Conservation (phyloP, 805 yeast genomes). For the Brettanomyces sp. region DNA sequence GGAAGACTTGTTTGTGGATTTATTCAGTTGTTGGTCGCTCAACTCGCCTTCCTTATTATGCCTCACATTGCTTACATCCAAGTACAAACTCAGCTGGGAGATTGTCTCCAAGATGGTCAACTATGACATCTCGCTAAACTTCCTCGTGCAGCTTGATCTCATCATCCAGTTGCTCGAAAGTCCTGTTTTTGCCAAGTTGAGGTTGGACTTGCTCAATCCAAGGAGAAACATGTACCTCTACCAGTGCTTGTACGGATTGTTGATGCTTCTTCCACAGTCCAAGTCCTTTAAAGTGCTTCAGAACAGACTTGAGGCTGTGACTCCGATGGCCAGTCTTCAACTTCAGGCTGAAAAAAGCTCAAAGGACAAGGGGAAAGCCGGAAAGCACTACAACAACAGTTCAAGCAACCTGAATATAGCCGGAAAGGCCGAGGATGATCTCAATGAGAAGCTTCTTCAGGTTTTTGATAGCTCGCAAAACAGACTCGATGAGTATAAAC, state of each 20-base stretch:
- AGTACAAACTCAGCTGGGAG: slow-evolving; percentile 80
- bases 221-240: slow-evolving; percentile 70
- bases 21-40: slow-evolving; percentile 87
- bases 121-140: slow-evolving; percentile 68
- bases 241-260: slow-evolving; percentile 81
- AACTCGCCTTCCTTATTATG: slow-evolving; percentile 85
- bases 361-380: slow-evolving; percentile 12
- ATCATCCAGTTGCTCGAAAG: slow-evolving; percentile 85
- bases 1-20: slow-evolving; percentile 47
- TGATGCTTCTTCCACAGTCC: slow-evolving; percentile 93
- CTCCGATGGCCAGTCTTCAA: slow-evolving; percentile 26
- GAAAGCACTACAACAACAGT: slow-evolving; percentile 4
- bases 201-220: slow-evolving; percentile 86
- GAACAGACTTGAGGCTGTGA: slow-evolving; percentile 59
- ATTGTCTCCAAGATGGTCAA: slow-evolving; percentile 75
- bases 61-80: slow-evolving; percentile 75
- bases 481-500: slow-evolving; percentile 17
- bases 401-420: slow-evolving; percentile 3
- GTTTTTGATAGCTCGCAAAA: slow-evolving; percentile 41
- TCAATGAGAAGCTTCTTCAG: slow-evolving; percentile 27
- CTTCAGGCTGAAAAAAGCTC: slow-evolving; percentile 16
- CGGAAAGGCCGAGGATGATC: slow-evolving; percentile 12
- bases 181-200: slow-evolving; percentile 79
- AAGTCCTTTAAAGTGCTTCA: slow-evolving; percentile 77
- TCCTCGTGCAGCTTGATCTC: slow-evolving; percentile 80